Evolutionary conservation across 805 yeast genomes (phyloP).

Genomic region (Teunomyces stri): DNA sequence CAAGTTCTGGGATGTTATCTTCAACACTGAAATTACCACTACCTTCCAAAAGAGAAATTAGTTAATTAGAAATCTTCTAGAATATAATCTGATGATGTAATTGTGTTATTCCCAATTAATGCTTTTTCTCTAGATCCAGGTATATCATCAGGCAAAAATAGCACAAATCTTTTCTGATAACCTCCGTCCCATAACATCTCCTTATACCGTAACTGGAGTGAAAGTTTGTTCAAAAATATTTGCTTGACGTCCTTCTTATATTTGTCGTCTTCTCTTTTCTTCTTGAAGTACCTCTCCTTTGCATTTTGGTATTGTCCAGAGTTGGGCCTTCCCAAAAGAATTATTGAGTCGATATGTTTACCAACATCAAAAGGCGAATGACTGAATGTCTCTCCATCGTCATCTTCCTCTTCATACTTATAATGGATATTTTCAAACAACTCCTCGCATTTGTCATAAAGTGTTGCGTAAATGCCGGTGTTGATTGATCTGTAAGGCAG

Average conservation of each 20-base stretch:
- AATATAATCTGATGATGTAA: slow-evolving; percentile 2
- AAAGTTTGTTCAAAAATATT: slow-evolving; percentile 1
- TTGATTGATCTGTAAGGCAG: slow-evolving; percentile 8
- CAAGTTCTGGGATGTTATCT: slow-evolving; percentile 90
- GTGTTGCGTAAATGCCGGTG: slow-evolving; percentile 8
- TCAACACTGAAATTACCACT: slow-evolving; percentile 71
- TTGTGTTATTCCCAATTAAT: neutral
- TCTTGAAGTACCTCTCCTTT: neutral
- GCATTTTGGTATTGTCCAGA: neutral
- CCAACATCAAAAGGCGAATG: neutral
- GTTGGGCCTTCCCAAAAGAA: neutral
- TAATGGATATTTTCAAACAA: slow-evolving; percentile 24
- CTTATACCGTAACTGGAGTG: neutral
- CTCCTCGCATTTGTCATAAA: slow-evolving; percentile 23
- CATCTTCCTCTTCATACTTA: slow-evolving; percentile 27
- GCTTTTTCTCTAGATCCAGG: neutral
- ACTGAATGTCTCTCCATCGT: slow-evolving; percentile 6
- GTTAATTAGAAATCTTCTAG: neutral
- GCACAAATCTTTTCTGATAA: neutral
- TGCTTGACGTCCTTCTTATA: neutral
- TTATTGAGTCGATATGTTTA: neutral
- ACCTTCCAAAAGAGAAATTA: slow-evolving; percentile 44
- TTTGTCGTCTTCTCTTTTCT: neutral
- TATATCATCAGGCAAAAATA: neutral
- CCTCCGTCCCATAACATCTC: neutral